These are phyloP conservation scores for Leavenworthia alabamica DNA, from an alignment of 345 rosid species.

Conservation along the genomic window DNA sequence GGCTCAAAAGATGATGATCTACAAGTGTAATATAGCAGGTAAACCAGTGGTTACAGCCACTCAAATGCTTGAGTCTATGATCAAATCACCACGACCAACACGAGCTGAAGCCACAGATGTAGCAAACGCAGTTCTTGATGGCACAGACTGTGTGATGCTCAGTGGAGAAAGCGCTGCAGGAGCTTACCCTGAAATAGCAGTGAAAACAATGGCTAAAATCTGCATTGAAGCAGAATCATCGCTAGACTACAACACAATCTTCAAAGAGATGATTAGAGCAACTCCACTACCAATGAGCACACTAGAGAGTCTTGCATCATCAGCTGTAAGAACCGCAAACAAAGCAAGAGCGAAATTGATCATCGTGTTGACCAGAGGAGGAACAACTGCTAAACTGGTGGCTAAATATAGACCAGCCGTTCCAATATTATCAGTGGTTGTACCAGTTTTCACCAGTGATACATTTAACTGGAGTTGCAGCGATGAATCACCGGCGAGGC, in stretches of 20 bases:
- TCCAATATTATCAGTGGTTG: constrained; percentile 32
- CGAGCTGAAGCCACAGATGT: constrained; percentile 21
- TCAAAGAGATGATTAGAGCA: constrained; percentile 16
- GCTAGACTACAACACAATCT: constrained; percentile 12
- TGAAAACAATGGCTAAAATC: constrained; percentile 8
- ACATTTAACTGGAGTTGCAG: constrained; percentile 54
- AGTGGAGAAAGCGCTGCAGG: constrained; percentile 21
- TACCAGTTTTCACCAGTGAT: constrained; percentile 47
- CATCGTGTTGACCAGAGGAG: constrained; percentile 18
- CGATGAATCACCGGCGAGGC: constrained; percentile 32
- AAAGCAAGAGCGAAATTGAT: constrained; percentile 11
- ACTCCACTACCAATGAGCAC: constrained; percentile 21
- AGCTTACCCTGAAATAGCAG: constrained; percentile 16
- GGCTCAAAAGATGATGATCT: constrained; percentile 61
- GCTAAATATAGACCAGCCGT: constrained; percentile 20
- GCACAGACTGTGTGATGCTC: constrained; percentile 19
- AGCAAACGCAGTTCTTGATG: constrained; percentile 18
- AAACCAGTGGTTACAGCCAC: constrained; percentile 21
- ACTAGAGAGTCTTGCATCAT: constrained; percentile 18
- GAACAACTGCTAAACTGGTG: constrained; percentile 16
- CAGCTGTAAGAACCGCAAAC: constrained; percentile 16
- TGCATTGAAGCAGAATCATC: constrained; percentile 17
- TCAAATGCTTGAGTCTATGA: constrained; percentile 21
- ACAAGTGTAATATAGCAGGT: constrained; percentile 48
- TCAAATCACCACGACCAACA: constrained; percentile 17